Base-by-base conservation (phyloP, 2,329 filamentous ascomycete genomes). In the Aspergillus vadensis region DNA sequence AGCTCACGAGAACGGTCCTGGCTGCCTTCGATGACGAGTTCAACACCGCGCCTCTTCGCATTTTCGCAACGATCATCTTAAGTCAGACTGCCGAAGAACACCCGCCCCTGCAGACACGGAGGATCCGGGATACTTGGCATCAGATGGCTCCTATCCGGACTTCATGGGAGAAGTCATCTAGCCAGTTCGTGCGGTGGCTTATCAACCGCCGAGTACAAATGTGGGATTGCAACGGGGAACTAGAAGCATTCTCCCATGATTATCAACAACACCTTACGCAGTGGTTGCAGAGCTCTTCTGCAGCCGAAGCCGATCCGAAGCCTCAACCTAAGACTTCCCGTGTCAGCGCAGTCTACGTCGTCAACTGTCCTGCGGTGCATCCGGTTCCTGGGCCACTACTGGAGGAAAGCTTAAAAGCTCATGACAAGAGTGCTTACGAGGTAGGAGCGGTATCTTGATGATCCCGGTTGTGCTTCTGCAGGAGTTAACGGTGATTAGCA, bases 351-450 rank as follows among this genome's bases (percentile, higher is more conserved):
- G 59, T 73, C 10, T 76, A 75, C 62, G 65, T 72, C 10, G 73
- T 76, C 15, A 67, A 75, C 52, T 76, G 73, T 36, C 74, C 73
- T 12, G 71, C 70, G 25, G 65, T 74, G 4, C 74, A 76, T 59
- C 70, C 67, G 5, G 61, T 76, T 15, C 71, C 73, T 10, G 70
- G 65, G 38, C 66, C 63, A 30, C 59, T 68, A 12, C 60, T 76
- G 15, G 73, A 72, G 48, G 69, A 76, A 54, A 72, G 71, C 48
- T 59, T 76, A 21, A 67, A 66, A 21, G 70, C 59, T 55, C 64
- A 59, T 48, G 73, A 75, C 51, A 74, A 65, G 27, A 70, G 67
- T 53, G 70, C 70, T 17, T 72, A 70, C 51, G 71, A 75, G 64
- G 72, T 72, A 68, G 41, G 55, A 6, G 17, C 10, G 15, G 10